These are phyloP conservation scores for Niebla homalea DNA, from an alignment of 495 filamentous ascomycete genomes.

Conservation along the genomic window DNA sequence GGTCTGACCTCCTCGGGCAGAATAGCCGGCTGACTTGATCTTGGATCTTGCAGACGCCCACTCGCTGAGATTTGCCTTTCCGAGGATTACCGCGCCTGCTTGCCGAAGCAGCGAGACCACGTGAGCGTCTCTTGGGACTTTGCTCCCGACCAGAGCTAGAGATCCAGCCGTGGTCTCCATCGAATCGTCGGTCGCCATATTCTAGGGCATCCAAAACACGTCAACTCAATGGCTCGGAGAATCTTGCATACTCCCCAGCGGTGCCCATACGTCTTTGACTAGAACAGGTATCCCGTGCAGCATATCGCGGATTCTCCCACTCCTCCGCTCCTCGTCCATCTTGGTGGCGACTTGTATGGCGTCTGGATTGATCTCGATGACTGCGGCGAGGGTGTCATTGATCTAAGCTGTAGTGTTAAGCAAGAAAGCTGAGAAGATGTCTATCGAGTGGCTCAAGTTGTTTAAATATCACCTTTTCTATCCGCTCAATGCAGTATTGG, in stretches of 20 bases:
- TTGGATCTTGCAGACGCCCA: conserved; percentile 23
- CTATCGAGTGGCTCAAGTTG: neutral
- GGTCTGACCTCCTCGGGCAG: conserved; percentile 27
- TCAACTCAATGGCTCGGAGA: neutral
- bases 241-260: neutral
- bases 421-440: too few species aligned
- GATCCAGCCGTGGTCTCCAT: conserved; percentile 44
- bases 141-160: conserved; percentile 19
- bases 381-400: conserved; percentile 17
- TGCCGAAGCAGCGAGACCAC: conserved; percentile 22
- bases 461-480: conserved; percentile 1
- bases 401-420: neutral
- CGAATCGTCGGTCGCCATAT: conserved; percentile 43
- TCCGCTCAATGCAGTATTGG: conserved; percentile 12
- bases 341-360: conserved; percentile 28
- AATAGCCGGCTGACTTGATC: conserved; percentile 26
- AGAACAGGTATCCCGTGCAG: conserved; percentile 49
- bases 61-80: conserved; percentile 32
- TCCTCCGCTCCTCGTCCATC: conserved; percentile 29
- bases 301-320: conserved; percentile 28
- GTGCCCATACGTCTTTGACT: conserved; percentile 34
- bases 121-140: conserved; percentile 20
- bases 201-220: conserved; percentile 18
- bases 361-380: conserved; percentile 40
- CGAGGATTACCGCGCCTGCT: conserved; percentile 32